Conservation (phyloP, 371 early-diverging fungal species). For the Mucor racemosus region DNA sequence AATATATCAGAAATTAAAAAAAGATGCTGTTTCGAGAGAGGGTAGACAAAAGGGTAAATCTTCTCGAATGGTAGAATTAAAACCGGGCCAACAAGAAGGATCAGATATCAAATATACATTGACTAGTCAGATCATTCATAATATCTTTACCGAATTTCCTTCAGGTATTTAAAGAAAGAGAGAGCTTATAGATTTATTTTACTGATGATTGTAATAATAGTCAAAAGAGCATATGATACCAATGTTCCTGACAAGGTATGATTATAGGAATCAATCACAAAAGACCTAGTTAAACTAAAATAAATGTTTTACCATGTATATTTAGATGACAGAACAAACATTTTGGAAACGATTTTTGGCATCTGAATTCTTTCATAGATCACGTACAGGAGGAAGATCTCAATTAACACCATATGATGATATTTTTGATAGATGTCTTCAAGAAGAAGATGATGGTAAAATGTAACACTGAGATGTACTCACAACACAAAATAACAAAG, state of each 20-base stretch:
- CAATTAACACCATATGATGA: conserved; percentile 73
- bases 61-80: conserved; percentile 80
- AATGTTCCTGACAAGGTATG: conserved; percentile 84
- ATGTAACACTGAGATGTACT: conserved; percentile 2
- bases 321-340: conserved; percentile 71
- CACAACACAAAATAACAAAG: neutral
- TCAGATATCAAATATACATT: conserved; percentile 85
- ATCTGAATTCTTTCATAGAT: conserved; percentile 88
- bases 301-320: neutral
- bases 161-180: conserved; percentile 55
- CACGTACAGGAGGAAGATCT: conserved; percentile 64
- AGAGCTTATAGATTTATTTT: neutral
- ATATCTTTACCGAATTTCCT: conserved; percentile 90
- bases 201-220: conserved; percentile 32
- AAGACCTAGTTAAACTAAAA: no score
- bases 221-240: conserved; percentile 82
- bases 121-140: conserved; percentile 87
- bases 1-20: conserved; percentile 61
- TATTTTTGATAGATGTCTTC: conserved; percentile 82
- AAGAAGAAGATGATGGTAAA: conserved; percentile 79
- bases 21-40: conserved; percentile 70
- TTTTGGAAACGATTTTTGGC: conserved; percentile 92
- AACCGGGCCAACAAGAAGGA: conserved; percentile 80
- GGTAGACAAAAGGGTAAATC: conserved; percentile 86
- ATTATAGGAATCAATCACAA: neutral